A percentile compares a stretch with the other conserved stretches of the same genome.
phyloP scores from a whole-genome alignment of 768 basidiomycete genomes.

The Inosperma sp. region DNA sequence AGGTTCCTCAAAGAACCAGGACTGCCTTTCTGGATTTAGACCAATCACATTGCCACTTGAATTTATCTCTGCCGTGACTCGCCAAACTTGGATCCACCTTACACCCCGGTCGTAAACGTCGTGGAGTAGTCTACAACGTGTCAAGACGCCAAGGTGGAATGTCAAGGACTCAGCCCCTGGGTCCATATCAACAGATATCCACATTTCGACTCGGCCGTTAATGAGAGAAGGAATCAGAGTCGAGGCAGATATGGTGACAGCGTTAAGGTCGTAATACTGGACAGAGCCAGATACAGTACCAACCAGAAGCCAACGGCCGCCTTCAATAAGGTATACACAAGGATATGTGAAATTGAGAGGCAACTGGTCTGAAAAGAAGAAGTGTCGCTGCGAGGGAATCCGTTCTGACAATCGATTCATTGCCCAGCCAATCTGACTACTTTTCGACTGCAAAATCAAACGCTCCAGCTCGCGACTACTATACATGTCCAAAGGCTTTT shows the following conservation, averaged over 20 bases:
- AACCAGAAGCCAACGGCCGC: slow-evolving; percentile 13
- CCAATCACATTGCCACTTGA: not conserved
- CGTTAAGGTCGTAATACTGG: slow-evolving; percentile 9
- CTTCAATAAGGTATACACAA: slow-evolving; percentile 5
- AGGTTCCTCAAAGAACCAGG: not conserved
- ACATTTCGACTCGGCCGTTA: not conserved
- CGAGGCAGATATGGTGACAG: not conserved
- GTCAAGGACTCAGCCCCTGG: not conserved
- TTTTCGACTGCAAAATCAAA: slow-evolving; percentile 4
- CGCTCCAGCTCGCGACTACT: slow-evolving; percentile 2
- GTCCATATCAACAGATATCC: not conserved
- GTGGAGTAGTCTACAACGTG: not conserved
- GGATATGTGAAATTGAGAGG: not conserved
- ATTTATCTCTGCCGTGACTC: not conserved
- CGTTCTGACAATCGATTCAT: not conserved
- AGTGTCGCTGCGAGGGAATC: not conserved
- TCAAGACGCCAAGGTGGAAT: not conserved
- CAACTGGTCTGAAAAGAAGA: not conserved
- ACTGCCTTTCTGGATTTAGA: not conserved
- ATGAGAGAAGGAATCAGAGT: not conserved
- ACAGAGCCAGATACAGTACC: not conserved
- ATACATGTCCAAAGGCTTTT: slow-evolving; percentile 4
- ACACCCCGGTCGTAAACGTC: not conserved
- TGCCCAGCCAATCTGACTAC: not conserved
- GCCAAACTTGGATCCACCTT: slow-evolving; percentile 4